Evolutionary conservation across 164 flowering plant species (phyloP).

Genomic region (Aristolochia contorta): DNA sequence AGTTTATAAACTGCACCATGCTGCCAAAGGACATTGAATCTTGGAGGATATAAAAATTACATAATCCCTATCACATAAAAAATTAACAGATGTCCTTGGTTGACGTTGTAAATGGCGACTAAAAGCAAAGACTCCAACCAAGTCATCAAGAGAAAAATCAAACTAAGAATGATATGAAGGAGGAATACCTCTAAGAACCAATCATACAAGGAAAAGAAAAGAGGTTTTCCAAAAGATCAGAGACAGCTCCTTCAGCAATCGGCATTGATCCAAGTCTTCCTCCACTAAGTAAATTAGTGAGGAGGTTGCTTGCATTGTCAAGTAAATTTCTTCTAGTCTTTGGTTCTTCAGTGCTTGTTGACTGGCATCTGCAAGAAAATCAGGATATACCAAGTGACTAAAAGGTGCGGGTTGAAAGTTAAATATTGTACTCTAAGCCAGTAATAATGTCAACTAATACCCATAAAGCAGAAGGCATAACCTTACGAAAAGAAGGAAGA

Average conservation of each 20-base stretch:
- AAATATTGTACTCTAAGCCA: not conserved
- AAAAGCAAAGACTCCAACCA: not conserved
- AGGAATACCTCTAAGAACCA: slow-evolving; percentile 84
- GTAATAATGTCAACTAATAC: not conserved
- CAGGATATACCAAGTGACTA: not conserved
- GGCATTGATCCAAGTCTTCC: slow-evolving; percentile 88
- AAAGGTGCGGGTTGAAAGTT: not conserved
- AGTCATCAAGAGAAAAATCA: not conserved
- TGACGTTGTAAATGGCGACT: no score
- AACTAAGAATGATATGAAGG: not conserved
- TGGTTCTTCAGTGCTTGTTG: slow-evolving; percentile 52
- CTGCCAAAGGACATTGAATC: slow-evolving; percentile 33
- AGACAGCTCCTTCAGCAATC: slow-evolving; percentile 86
- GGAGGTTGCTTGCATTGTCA: slow-evolving; percentile 90
- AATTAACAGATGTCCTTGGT: not conserved
- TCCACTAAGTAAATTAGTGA: slow-evolving; percentile 82
- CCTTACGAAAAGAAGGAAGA: not conserved
- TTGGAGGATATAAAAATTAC: not conserved
- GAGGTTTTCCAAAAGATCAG: slow-evolving; percentile 77
- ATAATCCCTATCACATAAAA: not conserved
- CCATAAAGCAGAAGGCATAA: not conserved
- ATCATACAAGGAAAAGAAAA: slow-evolving; percentile 82
- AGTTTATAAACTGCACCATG: slow-evolving; percentile 94
- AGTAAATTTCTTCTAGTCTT: slow-evolving; percentile 51
- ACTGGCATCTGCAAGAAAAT: slow-evolving; percentile 54